Base-by-base conservation (phyloP, 805 yeast genomes). In the Danielia reshetovae region DNA sequence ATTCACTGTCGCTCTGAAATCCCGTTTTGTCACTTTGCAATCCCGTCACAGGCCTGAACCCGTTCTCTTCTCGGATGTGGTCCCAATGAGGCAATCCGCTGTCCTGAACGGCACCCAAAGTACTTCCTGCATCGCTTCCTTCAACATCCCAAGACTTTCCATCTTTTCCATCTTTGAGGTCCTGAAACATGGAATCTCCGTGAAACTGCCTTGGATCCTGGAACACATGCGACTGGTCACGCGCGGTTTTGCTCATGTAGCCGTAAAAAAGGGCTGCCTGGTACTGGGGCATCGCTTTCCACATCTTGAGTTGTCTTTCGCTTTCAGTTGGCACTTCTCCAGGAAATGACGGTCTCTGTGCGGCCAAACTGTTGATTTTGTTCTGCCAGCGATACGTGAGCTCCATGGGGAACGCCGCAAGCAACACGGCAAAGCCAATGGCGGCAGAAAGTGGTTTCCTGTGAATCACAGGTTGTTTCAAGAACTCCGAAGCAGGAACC, bases 241-340 rank as follows among this genome's bases (percentile, higher is more conserved):
- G 63, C 24, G 68, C 60, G 0, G 84, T 70, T 39, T 65, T 55
- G 30, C 65, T 59, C 52, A 73, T 81, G 52, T 81, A 81, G 16
- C 67, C 78, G 36, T 51, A 62, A 43, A 65, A 67, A 18, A 52
- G 59, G 2, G 65, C 48, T 60, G 68, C 50, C 30, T 59, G 52
- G 32, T 47, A 49, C 38, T 64, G 55, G 32, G 54, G 43, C 55
- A 66, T 54, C 10, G 62, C 32, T 39, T 54, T 53, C 72, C 72
- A 67, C 12, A 55, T 65, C 6, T 43, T 39, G 26, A 45, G 40
- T 35, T 52, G 55, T 13, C 46, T 44, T n/a, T 32, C 22, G 7
- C 22, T 19, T 9, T 19, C 9, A n/a, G n/a, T n/a, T 19, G 22
- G 9, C 22, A 19, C 22, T 19, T 19, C 22, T 19, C 9, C 22